Conservation (phyloP, 306 rosid genomes). For the Comarum palustre region DNA sequence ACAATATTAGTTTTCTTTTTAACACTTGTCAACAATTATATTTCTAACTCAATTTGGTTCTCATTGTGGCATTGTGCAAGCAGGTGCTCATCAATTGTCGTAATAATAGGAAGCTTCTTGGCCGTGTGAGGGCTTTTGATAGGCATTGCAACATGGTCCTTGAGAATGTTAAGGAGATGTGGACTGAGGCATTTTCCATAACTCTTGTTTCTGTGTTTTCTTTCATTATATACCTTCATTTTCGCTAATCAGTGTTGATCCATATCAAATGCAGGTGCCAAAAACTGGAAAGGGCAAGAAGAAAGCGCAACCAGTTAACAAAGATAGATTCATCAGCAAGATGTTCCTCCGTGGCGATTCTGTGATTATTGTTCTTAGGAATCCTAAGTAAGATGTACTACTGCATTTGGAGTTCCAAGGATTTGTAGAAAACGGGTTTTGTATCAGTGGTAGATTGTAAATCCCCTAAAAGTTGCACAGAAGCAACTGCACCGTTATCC, state of each 20-base stretch:
- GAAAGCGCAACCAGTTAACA: slow-evolving; percentile 86
- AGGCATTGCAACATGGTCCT: slow-evolving; percentile 96
- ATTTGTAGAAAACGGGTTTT: slow-evolving; percentile 3
- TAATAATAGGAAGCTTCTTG: slow-evolving; percentile 77
- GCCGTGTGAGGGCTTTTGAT: slow-evolving; percentile 87
- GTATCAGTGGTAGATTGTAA: slow-evolving; percentile 2
- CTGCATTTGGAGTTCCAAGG: neutral
- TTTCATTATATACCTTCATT: neutral
- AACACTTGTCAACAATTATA: neutral
- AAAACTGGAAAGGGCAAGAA: slow-evolving; percentile 92
- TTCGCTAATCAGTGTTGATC: neutral
- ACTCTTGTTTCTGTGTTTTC: neutral
- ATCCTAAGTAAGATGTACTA: slow-evolving; percentile 56
- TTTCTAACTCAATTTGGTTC: neutral
- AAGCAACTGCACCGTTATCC: neutral
- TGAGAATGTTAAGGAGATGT: slow-evolving; percentile 93
- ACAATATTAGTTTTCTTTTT: neutral
- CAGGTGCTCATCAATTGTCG: slow-evolving; percentile 88
- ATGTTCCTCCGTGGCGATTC: slow-evolving; percentile 91
- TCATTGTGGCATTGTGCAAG: neutral
- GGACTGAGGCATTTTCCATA: slow-evolving; percentile 66
- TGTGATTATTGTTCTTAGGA: slow-evolving; percentile 85
- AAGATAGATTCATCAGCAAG: slow-evolving; percentile 84
- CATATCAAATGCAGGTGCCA: slow-evolving; percentile 47
- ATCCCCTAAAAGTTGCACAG: slow-evolving; percentile 8